Conservation (phyloP, 164 flowering plant genomes). For the Macadamia tetraphylla region DNA sequence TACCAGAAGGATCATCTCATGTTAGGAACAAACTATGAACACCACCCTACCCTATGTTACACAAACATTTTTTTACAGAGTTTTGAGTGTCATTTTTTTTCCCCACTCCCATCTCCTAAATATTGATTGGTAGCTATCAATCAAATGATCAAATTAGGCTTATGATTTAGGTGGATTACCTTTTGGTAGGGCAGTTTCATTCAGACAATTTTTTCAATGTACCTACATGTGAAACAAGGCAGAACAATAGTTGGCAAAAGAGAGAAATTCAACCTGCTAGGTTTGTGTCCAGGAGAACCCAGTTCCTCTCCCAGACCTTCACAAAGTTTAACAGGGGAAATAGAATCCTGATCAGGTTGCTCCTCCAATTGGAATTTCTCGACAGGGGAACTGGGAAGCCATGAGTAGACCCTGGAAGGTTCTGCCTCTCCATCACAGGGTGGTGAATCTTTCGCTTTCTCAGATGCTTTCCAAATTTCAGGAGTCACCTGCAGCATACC, state of each 20-base stretch:
- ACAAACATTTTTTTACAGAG: not conserved
- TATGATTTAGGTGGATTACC: not conserved
- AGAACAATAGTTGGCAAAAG: not conserved
- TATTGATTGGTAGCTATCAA: not conserved
- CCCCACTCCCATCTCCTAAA: not conserved
- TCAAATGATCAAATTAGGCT: not conserved
- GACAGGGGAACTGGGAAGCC: slow-evolving; percentile 45
- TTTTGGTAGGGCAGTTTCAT: too few relatives aligned
- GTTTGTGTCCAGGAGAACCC: slow-evolving; percentile 25
- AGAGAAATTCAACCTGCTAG: slow-evolving; percentile 43
- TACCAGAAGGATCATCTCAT: not conserved
- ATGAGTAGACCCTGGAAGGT: slow-evolving; percentile 39
- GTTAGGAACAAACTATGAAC: not conserved
- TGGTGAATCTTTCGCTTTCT: slow-evolving; percentile 15
- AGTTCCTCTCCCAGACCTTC: slow-evolving; percentile 26
- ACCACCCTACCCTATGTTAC: not conserved
- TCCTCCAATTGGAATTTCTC: slow-evolving; percentile 30
- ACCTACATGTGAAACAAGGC: not conserved
- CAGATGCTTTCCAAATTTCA: slow-evolving; percentile 56
- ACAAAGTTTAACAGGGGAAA: slow-evolving; percentile 21
- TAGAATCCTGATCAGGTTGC: slow-evolving; percentile 18
- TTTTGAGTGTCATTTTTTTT: not conserved
- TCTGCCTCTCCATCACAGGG: slow-evolving; percentile 11
- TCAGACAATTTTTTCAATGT: not conserved
- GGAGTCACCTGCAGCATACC: slow-evolving; percentile 77